Evolutionary conservation across 805 yeast genomes (phyloP), one percentile per base, ranked within the genome.

Genomic region (Hanseniaspora meyeri): DNA sequence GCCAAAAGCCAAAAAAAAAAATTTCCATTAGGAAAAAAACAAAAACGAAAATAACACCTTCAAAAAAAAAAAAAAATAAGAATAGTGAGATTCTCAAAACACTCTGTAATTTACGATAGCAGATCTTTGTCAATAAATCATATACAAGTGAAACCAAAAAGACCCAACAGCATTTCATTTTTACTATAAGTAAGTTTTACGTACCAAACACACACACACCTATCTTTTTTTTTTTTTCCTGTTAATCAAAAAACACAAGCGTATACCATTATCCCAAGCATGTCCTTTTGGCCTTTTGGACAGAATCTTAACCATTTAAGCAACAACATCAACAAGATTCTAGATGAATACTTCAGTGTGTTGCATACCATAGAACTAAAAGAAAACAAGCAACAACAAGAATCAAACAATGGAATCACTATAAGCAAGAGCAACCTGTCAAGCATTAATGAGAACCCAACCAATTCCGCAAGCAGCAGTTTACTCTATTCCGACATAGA

Each of bases 211-310:
- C 27, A 24, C 27, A 24, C 5, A 24, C 27, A 24, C 27, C 3
- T 24, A 24, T 4, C 27, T 32, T 32, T 32, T 32, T 32, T 32
- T 32, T 9, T 11, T 32, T 32, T 32, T 32, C 12, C 36, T 32
- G 36, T 32, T 32, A 32, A 10, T 11, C 10, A 10, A 32, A 31
- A 32, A 10, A 9, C 12, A 32, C 36, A 4, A 32, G 11, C 24
- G 8, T 12, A 42, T 11, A 24, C n/a, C 14, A 5, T 17, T 24
- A 24, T 24, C 27, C 27, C 27, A 19, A 60, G 32, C 29, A 73
- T 73, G 77, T 72, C 77, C 19, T 69, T 70, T 60, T 74, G 77
- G 77, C 75, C 75, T 20, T 72, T 73, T 63, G 75, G 74, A 64
- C 72, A 70, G 62, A 67, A 65, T 59, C 60, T 62, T 37, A 64